These are phyloP conservation scores for Teunomyces cretensis DNA, from an alignment of 805 yeast species.

Conservation along the genomic window DNA sequence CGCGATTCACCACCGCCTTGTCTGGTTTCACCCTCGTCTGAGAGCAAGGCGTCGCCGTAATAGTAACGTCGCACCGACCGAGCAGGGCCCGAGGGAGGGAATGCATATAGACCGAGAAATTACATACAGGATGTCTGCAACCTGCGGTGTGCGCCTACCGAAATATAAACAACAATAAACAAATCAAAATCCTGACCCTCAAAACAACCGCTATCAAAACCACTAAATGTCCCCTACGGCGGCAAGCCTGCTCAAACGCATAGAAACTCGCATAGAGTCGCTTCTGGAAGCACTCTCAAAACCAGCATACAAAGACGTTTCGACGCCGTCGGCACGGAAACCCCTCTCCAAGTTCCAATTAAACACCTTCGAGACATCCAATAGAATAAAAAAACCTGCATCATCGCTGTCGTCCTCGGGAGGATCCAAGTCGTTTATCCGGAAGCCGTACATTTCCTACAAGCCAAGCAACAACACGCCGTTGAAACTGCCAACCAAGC, in stretches of 20 bases:
- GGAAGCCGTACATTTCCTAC: neutral
- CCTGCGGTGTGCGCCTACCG: neutral
- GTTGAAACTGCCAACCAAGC: slow-evolving; percentile 4
- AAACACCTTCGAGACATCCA: slow-evolving; percentile 11
- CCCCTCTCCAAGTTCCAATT: slow-evolving; percentile 16
- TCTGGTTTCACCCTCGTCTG: too few relatives aligned
- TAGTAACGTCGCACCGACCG: too few relatives aligned
- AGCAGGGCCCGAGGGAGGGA: too few relatives aligned
- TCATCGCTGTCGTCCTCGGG: slow-evolving; percentile 1
- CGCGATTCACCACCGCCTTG: too few relatives aligned
- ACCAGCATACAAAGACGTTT: neutral
- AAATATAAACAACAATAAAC: neutral
- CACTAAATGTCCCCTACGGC: slow-evolving; percentile 8
- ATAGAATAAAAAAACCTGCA: neutral
- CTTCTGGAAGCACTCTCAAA: slow-evolving; percentile 10
- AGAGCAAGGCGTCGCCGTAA: too few relatives aligned
- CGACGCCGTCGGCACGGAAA: slow-evolving; percentile 7
- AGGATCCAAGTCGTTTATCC: neutral
- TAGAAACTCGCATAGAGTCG: slow-evolving; percentile 21
- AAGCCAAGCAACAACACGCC: neutral
- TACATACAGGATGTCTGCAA: too few relatives aligned
- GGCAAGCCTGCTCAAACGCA: slow-evolving; percentile 17
- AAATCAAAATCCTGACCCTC: neutral
- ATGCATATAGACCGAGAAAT: too few relatives aligned
- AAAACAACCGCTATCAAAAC: neutral